Conservation (phyloP, 371 early-diverging fungal species). For the Rhizomucor pusillus region DNA sequence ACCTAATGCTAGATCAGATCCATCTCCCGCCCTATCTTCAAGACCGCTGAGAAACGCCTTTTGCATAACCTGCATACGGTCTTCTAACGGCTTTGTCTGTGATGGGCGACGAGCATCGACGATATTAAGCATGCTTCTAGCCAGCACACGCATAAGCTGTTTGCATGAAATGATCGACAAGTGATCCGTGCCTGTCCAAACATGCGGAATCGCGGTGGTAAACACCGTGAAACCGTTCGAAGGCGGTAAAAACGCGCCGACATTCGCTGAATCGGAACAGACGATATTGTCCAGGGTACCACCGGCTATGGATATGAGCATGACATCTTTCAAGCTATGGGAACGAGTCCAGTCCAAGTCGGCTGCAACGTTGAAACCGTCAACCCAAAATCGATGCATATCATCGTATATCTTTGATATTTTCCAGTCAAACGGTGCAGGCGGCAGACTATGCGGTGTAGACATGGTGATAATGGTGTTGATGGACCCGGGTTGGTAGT, state of each 20-base stretch:
- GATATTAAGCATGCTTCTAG: slow-evolving; percentile 57
- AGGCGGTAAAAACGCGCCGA: slow-evolving; percentile 68
- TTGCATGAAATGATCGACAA: slow-evolving; percentile 90
- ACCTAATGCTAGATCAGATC: slow-evolving; percentile 35
- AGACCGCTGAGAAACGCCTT: slow-evolving; percentile 57
- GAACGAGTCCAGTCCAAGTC: not conserved
- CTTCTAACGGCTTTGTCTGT: slow-evolving; percentile 64
- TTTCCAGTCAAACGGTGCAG: slow-evolving; percentile 76
- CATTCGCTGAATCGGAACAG: slow-evolving; percentile 76
- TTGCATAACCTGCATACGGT: slow-evolving; percentile 66
- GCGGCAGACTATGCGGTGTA: slow-evolving; percentile 87
- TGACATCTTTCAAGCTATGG: slow-evolving; percentile 48
- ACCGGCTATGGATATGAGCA: slow-evolving; percentile 87
- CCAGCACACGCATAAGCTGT: slow-evolving; percentile 73
- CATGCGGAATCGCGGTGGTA: slow-evolving; percentile 78
- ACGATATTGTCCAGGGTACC: slow-evolving; percentile 88
- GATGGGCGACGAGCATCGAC: slow-evolving; percentile 65
- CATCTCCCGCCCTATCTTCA: slow-evolving; percentile 45
- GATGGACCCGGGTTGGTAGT: slow-evolving; percentile 73
- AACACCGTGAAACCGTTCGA: slow-evolving; percentile 74
- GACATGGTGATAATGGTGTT: slow-evolving; percentile 87
- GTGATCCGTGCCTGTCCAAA: slow-evolving; percentile 92
- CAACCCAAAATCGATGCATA: slow-evolving; percentile 75
- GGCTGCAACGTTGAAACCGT: slow-evolving; percentile 22
- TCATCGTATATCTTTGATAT: slow-evolving; percentile 74